phyloP scores from a whole-genome alignment of 2,329 filamentous ascomycete genomes.

The Talaromyces sp. region DNA sequence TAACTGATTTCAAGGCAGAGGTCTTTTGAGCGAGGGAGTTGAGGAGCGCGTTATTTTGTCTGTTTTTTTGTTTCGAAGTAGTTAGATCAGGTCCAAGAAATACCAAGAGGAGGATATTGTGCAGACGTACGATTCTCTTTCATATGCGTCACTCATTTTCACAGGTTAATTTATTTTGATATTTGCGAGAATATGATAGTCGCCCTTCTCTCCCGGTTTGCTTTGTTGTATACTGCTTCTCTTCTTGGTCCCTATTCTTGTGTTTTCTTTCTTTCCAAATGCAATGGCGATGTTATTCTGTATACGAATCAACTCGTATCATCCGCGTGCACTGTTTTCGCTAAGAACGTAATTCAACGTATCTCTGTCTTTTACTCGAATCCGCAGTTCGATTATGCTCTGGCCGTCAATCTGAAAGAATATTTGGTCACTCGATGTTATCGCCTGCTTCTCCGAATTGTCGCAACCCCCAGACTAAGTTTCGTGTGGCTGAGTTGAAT shows the following conservation, averaged over 20 bases:
- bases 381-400: neutral
- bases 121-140: constrained; percentile 59
- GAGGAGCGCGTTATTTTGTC: constrained; percentile 91
- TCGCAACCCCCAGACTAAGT: neutral
- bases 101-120: constrained; percentile 4
- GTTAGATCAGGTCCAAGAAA: too few relatives aligned
- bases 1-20: constrained; percentile 84
- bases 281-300: neutral
- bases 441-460: neutral
- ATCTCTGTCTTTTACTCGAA: neutral
- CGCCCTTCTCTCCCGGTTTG: neutral
- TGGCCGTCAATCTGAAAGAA: neutral
- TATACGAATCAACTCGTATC: neutral
- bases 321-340: neutral
- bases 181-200: neutral
- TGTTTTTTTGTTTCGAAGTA: constrained; percentile 29
- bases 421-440: neutral
- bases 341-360: too few relatives aligned
- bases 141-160: constrained; percentile 69
- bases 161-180: neutral
- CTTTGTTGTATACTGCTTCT: neutral
- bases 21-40: constrained; percentile 89
- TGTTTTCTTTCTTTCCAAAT: neutral
- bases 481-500: constrained; percentile 7
- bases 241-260: neutral